A percentile compares a stretch with the other conserved stretches of the same genome.
Evolutionary conservation across 345 rosid species (phyloP).

Genomic region (Microcos paniculata): DNA sequence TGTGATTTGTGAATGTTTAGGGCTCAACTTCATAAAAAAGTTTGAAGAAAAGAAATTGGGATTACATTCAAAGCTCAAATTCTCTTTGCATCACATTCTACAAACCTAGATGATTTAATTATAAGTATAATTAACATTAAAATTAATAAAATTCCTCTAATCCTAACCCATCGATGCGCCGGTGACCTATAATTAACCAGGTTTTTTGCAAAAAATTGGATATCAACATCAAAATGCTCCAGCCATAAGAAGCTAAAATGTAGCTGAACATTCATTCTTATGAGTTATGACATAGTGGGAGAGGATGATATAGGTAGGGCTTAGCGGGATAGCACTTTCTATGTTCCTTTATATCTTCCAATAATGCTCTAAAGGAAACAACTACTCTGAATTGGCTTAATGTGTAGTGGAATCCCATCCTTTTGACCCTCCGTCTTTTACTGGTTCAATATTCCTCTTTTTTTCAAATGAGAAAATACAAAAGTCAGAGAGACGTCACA

Average conservation of each 20-base stretch:
- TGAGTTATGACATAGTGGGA: background rate
- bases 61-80: background rate
- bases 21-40: background rate
- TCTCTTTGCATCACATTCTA: background rate
- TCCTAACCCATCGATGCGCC: too few relatives aligned
- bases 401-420: conserved; percentile 17
- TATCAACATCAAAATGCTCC: background rate
- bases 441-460: conserved; percentile 17
- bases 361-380: background rate
- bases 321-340: background rate
- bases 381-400: background rate
- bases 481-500: background rate
- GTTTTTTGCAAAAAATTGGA: background rate
- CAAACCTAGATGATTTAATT: too few relatives aligned
- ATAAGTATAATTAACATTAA: too few relatives aligned
- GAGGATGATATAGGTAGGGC: background rate
- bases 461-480: background rate
- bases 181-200: too few relatives aligned
- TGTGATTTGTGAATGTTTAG: background rate
- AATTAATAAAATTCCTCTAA: too few relatives aligned
- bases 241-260: background rate
- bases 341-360: background rate
- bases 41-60: background rate
- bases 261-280: background rate
- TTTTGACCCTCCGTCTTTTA: conserved; percentile 14